Conservation (phyloP, 306 rosid species). For the Vicia villosa region DNA sequence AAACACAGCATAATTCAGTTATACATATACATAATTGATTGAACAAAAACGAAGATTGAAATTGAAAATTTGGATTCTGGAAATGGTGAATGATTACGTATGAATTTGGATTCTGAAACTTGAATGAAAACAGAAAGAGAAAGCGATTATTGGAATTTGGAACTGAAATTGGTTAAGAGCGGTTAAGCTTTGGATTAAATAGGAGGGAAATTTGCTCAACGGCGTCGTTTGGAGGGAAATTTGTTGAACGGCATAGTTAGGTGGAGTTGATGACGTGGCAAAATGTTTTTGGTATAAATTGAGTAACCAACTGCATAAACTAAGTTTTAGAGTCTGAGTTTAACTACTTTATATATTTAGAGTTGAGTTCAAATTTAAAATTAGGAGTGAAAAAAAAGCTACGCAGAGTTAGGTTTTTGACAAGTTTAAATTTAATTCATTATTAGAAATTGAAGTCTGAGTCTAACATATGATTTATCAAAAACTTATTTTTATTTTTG, state of each 20-base stretch:
- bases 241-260: neutral
- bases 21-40: neutral
- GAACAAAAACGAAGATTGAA: neutral
- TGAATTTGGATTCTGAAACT: slow-evolving; percentile 1
- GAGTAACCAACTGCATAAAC: too few relatives aligned
- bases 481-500: too few relatives aligned
- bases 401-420: too few relatives aligned
- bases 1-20: neutral
- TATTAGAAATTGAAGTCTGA: too few relatives aligned
- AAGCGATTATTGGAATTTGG: neutral
- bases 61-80: neutral
- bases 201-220: neutral
- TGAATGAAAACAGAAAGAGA: neutral
- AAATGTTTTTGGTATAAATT: too few relatives aligned
- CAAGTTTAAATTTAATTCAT: too few relatives aligned
- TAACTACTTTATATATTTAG: too few relatives aligned
- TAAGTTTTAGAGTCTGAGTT: too few relatives aligned
- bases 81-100: neutral
- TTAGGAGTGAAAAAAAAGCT: too few relatives aligned
- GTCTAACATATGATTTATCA: too few relatives aligned
- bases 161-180: neutral
- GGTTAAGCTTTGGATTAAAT: slow-evolving; percentile 16
- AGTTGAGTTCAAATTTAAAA: too few relatives aligned
- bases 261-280: slow-evolving; percentile 25
- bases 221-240: slow-evolving; percentile 17